Evolutionary conservation across 352 stramenopile genomes (phyloP), one percentile per base, ranked within the genome.

Genomic region (Pythium coloratum): DNA sequence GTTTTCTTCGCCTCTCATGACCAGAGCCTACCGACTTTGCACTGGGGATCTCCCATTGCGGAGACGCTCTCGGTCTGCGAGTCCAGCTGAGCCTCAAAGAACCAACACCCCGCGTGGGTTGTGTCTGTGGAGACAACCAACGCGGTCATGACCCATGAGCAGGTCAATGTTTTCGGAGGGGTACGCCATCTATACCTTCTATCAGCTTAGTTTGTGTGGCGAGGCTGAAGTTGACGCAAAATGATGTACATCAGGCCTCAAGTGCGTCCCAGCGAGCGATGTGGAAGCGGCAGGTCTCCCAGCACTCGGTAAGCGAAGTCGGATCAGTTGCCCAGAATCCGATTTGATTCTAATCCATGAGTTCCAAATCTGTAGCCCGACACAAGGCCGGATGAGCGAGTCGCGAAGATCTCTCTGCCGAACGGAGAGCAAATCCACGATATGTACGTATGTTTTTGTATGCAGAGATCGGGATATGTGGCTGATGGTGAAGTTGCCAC

Each of bases 381-480:
- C 28, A 36, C 46, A 4, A 65, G 46, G 20, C 28, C 30, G 3
- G 59, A 67, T 30, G 71, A 73, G 20, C 28, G 28, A 5, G 59
- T 77, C 16, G 60, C 72, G 20, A 81, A 76, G 56, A 87, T 89
- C 55, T 84, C 73, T 20, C 55, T 89, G 18, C 82, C 80, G 8
- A 89, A 86, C 40, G 82, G 80, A 51, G 80, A 91, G 32, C 78
- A 88, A 66, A 89, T 91, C 65, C 78, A 89, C 71, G 80, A 91
- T 51, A 91, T 91, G 78, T 89, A 69, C 64, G 73, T 65, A 4
- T 7, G 14, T 12, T 36, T 53, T 16, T 3, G 16, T 30, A 20
- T 2, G 13, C 5, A 46, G 18, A 46, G 9, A 46, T 13, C 10
- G 18, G 13, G 42, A n/a, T 34, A 14, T 59, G 32, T 32, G 58